These are phyloP conservation scores for Hypoxylon sp. DNA, from an alignment of 2,329 filamentous ascomycete genomes.

Conservation along the genomic window DNA sequence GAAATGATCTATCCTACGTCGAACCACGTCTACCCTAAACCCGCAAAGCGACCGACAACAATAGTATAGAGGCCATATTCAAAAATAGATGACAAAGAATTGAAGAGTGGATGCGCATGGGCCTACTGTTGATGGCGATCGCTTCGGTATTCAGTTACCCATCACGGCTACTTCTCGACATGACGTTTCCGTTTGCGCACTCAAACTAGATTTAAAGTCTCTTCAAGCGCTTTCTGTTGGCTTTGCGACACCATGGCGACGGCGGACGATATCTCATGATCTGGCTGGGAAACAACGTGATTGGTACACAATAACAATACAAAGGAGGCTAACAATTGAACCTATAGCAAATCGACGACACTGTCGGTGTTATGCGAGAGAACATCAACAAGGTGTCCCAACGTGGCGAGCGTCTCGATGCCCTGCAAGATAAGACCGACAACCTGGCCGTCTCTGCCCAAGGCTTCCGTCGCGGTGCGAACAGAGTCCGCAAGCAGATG, in stretches of 20 bases:
- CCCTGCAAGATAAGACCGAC: slow-evolving; percentile 72
- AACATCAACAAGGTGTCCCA: slow-evolving; percentile 98
- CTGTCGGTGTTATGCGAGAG: slow-evolving; percentile 93
- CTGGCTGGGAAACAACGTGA: slow-evolving; percentile 33
- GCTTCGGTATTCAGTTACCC: neutral
- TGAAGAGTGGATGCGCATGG: slow-evolving; percentile 21
- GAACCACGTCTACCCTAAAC: slow-evolving; percentile 12
- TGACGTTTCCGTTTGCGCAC: neutral
- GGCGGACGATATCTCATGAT: slow-evolving; percentile 42
- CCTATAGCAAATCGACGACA: slow-evolving; percentile 93
- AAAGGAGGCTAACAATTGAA: slow-evolving; percentile 80
- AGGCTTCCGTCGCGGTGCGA: slow-evolving; percentile 95
- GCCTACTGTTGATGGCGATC: slow-evolving; percentile 4
- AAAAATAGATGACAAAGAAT: slow-evolving; percentile 1
- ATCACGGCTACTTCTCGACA: neutral
- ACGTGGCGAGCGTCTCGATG: slow-evolving; percentile 73
- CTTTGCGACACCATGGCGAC: slow-evolving; percentile 6
- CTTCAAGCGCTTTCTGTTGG: neutral
- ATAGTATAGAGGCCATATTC: neutral
- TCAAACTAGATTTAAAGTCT: neutral
- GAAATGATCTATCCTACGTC: slow-evolving; percentile 1
- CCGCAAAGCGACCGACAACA: neutral
- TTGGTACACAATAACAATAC: slow-evolving; percentile 34
- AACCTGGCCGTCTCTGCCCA: slow-evolving; percentile 94
- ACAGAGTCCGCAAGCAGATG: slow-evolving; percentile 97